Conservation (phyloP, 2,329 filamentous ascomycete genomes). For the Atkinsonella texensis region DNA sequence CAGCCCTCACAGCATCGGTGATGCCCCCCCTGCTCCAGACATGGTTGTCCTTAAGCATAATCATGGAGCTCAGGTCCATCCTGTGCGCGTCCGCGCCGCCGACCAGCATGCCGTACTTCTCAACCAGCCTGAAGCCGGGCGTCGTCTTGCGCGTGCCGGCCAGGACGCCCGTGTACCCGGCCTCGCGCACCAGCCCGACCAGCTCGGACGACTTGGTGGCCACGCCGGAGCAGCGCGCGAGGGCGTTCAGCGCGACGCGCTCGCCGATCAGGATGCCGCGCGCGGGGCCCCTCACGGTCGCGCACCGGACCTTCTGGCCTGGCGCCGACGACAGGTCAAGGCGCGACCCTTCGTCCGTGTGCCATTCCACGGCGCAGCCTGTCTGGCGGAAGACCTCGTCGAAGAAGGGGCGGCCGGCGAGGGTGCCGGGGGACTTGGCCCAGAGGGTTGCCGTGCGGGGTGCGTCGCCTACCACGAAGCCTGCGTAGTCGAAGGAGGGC, state of each 20-base stretch:
- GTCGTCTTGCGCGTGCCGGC: constrained; percentile 96
- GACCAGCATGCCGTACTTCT: constrained; percentile 96
- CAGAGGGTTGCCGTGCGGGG: constrained; percentile 53
- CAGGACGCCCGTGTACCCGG: constrained; percentile 72
- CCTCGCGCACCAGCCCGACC: constrained; percentile 42
- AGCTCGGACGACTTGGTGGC: constrained; percentile 55
- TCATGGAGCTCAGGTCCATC: constrained; percentile 87
- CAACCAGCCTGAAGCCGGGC: constrained; percentile 84
- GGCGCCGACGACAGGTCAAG: constrained; percentile 30
- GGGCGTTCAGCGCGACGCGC: constrained; percentile 79
- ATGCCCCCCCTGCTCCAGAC: constrained; percentile 87
- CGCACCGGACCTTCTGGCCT: constrained; percentile 45
- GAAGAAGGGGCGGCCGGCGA: constrained; percentile 92
- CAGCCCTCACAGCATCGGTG: constrained; percentile 70
- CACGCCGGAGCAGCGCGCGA: constrained; percentile 84
- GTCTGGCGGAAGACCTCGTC: constrained; percentile 84
- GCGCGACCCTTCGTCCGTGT: constrained; percentile 59
- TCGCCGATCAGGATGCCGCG: constrained; percentile 77
- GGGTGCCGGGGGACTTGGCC: constrained; percentile 61
- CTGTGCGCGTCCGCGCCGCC: constrained; percentile 87
- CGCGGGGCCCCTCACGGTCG: constrained; percentile 76
- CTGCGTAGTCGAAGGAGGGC: constrained; percentile 91
- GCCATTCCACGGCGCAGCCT: constrained; percentile 87
- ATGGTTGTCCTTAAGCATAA: constrained; percentile 99
- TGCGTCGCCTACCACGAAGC: constrained; percentile 79